Conservation (phyloP, 192 early-diverging fungal species). For the Coemansia sp. region DNA sequence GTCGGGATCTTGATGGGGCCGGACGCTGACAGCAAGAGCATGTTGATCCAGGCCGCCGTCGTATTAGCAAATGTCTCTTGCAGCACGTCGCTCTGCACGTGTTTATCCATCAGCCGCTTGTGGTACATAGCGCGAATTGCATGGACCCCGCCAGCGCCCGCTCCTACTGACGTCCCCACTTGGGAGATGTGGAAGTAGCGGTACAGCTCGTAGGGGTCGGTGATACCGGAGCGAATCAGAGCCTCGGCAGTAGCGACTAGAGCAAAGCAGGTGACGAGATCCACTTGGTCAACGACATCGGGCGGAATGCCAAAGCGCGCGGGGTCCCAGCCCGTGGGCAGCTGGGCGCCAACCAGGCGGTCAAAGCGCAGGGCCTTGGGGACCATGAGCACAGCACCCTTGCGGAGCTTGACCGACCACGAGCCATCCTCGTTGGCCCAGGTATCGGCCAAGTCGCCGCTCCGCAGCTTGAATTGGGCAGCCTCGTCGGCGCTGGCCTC, state of each 20-base stretch:
- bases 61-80: slow-evolving; percentile 82
- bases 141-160: slow-evolving; percentile 85
- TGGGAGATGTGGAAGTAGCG: slow-evolving; percentile 91
- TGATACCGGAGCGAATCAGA: slow-evolving; percentile 84
- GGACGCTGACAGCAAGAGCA: slow-evolving; percentile 88
- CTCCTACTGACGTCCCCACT: slow-evolving; percentile 86
- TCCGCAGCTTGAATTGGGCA: slow-evolving; percentile 77
- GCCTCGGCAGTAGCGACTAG: slow-evolving; percentile 91
- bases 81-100: slow-evolving; percentile 86
- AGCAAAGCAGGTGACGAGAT: slow-evolving; percentile 85
- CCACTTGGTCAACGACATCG: slow-evolving; percentile 89
- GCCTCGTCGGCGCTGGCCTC: slow-evolving; percentile 88
- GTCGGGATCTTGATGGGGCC: slow-evolving; percentile 81
- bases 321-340: slow-evolving; percentile 94
- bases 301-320: slow-evolving; percentile 88
- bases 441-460: slow-evolving; percentile 71
- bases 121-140: slow-evolving; percentile 77
- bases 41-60: slow-evolving; percentile 89
- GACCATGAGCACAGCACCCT: slow-evolving; percentile 83
- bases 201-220: slow-evolving; percentile 98
- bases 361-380: slow-evolving; percentile 95
- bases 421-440: slow-evolving; percentile 53
- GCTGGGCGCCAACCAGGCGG: slow-evolving; percentile 86
- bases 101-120: slow-evolving; percentile 75
- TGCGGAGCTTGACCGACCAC: slow-evolving; percentile 77